Percentiles rank a stretch among this genome's conserved stretches.
These are phyloP conservation scores for Salicornia ramosissima DNA, from an alignment of 148 eudicot species.

Conservation along the genomic window DNA sequence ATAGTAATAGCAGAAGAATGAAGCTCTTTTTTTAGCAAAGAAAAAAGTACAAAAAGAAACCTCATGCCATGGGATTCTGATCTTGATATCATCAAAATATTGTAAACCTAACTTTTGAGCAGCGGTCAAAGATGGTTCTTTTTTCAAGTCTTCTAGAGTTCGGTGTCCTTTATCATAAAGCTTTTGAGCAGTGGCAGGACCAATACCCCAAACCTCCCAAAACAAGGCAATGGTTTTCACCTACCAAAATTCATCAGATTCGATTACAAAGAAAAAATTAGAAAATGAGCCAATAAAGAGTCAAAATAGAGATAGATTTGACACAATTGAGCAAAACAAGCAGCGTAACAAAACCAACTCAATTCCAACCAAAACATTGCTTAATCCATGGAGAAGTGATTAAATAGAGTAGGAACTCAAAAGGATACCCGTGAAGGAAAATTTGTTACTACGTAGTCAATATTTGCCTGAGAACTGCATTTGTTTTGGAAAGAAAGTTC, in stretches of 20 bases:
- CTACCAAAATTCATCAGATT: slow-evolving; percentile 31
- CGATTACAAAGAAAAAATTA: background rate
- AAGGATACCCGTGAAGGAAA: background rate
- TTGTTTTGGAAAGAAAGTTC: too few relatives aligned
- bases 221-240: slow-evolving; percentile 72
- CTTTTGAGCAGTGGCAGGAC: slow-evolving; percentile 89
- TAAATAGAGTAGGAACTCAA: background rate
- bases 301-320: too few relatives aligned
- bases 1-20: background rate
- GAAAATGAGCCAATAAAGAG: too few relatives aligned
- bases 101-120: slow-evolving; percentile 76
- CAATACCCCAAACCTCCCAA: slow-evolving; percentile 97
- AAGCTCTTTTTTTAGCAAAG: slow-evolving; percentile 2
- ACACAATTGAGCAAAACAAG: background rate
- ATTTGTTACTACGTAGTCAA: too few relatives aligned
- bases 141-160: slow-evolving; percentile 68
- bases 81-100: slow-evolving; percentile 88
- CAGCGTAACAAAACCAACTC: background rate
- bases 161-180: slow-evolving; percentile 88
- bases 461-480: too few relatives aligned
- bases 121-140: slow-evolving; percentile 59
- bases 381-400: background rate
- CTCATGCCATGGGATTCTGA: slow-evolving; percentile 93
- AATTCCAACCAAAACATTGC: background rate
- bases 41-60: slow-evolving; percentile 33